Evolutionary conservation across 2,329 filamentous ascomycete species (phyloP).

Genomic region (Botrytis tulipae): DNA sequence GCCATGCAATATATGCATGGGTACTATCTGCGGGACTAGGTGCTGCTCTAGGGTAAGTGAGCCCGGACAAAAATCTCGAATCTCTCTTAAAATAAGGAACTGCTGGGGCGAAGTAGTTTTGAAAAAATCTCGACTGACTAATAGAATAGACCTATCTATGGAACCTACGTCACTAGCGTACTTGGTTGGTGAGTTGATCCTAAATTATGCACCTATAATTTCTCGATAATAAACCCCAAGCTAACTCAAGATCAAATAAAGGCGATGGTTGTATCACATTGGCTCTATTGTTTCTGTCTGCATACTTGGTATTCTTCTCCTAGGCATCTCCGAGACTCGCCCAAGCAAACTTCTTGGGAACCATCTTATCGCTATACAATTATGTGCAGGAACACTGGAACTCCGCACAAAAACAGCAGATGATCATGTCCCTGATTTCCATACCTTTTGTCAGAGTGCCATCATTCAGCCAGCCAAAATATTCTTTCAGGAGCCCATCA

Average conservation of each 20-base stretch:
- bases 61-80: not conserved
- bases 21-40: conserved; percentile 45
- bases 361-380: conserved; percentile 34
- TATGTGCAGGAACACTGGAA: conserved; percentile 31
- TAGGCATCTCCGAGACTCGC: conserved; percentile 46
- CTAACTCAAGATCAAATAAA: conserved; percentile 24
- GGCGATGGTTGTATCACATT: conserved; percentile 47
- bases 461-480: conserved; percentile 44
- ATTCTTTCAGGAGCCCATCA: conserved; percentile 48
- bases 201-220: not conserved
- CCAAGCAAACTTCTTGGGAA: conserved; percentile 44
- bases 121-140: not conserved
- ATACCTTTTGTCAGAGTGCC: conserved; percentile 42
- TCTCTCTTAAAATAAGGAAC: not conserved
- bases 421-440: conserved; percentile 42
- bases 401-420: conserved; percentile 40
- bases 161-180: conserved; percentile 42
- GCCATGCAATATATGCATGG: conserved; percentile 49
- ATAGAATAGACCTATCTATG: conserved; percentile 44
- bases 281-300: conserved; percentile 42
- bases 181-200: conserved; percentile 41
- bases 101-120: not conserved
- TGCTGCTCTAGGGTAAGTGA: conserved; percentile 33
- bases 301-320: conserved; percentile 39
- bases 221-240: not conserved